Evolutionary conservation across 805 yeast genomes (phyloP).

Genomic region (Jamesozyma gamospora): DNA sequence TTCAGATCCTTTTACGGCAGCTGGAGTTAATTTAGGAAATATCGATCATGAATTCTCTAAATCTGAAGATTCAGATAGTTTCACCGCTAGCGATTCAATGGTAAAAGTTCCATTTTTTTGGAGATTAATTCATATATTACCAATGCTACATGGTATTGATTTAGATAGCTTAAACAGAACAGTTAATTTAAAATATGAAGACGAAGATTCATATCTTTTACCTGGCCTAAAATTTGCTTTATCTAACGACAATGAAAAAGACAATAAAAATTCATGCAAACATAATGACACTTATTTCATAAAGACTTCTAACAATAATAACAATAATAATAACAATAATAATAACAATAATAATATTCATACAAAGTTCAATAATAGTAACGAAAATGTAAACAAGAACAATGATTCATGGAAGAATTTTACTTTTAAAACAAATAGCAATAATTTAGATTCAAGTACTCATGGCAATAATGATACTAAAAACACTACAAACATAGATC

Average conservation of each 20-base stretch:
- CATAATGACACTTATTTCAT: not conserved
- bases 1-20: no score
- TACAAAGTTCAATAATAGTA: not conserved
- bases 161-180: slow-evolving; percentile 24
- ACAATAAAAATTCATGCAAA: not conserved
- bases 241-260: not conserved
- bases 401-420: not conserved
- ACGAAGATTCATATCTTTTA: slow-evolving; percentile 14
- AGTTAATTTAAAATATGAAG: slow-evolving; percentile 10
- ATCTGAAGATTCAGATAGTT: not conserved
- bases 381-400: not conserved
- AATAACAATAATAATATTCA: not conserved
- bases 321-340: slow-evolving; percentile 1
- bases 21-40: no score
- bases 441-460: no score
- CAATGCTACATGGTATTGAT: slow-evolving; percentile 27
- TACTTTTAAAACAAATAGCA: not conserved
- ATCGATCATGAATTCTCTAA: no score
- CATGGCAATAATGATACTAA: no score
- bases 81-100: not conserved
- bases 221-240: slow-evolving; percentile 20
- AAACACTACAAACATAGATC: no score
- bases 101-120: slow-evolving; percentile 18
- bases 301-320: not conserved
- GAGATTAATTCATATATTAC: slow-evolving; percentile 21